These are phyloP conservation scores for Linderina pennispora DNA, from an alignment of 192 early-diverging fungal species.

Conservation along the genomic window DNA sequence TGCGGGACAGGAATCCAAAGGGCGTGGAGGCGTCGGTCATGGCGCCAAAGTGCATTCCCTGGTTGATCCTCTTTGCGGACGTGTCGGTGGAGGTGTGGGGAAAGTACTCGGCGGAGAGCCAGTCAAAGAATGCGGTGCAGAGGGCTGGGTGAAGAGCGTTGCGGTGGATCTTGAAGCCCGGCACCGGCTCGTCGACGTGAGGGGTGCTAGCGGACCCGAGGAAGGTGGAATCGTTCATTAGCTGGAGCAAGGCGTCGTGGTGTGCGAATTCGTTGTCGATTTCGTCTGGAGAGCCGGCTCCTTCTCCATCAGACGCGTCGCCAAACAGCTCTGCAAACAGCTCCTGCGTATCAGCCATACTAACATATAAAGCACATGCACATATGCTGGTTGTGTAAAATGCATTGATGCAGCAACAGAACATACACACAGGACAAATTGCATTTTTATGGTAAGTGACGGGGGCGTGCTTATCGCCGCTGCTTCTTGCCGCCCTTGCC, in stretches of 20 bases:
- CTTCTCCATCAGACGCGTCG: too few relatives aligned
- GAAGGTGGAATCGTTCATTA: too few relatives aligned
- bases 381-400: too few relatives aligned
- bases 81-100: not conserved
- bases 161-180: slow-evolving; percentile 13
- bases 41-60: slow-evolving; percentile 37
- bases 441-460: too few relatives aligned
- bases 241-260: too few relatives aligned
- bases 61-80: slow-evolving; percentile 7
- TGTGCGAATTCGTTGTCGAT: too few relatives aligned
- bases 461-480: not conserved
- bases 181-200: slow-evolving; percentile 6
- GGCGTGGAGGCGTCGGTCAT: slow-evolving; percentile 7
- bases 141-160: not conserved
- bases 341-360: not conserved
- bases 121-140: slow-evolving; percentile 13
- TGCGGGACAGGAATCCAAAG: slow-evolving; percentile 4
- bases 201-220: too few relatives aligned
- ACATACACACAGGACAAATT: too few relatives aligned
- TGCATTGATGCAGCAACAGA: too few relatives aligned
- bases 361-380: not conserved
- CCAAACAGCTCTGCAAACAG: slow-evolving; percentile 20
- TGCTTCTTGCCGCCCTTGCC: slow-evolving; percentile 2
- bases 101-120: slow-evolving; percentile 31
- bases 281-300: too few relatives aligned